Conservation (phyloP, 2,329 filamentous ascomycete genomes). For the Pezicula carpinea region DNA sequence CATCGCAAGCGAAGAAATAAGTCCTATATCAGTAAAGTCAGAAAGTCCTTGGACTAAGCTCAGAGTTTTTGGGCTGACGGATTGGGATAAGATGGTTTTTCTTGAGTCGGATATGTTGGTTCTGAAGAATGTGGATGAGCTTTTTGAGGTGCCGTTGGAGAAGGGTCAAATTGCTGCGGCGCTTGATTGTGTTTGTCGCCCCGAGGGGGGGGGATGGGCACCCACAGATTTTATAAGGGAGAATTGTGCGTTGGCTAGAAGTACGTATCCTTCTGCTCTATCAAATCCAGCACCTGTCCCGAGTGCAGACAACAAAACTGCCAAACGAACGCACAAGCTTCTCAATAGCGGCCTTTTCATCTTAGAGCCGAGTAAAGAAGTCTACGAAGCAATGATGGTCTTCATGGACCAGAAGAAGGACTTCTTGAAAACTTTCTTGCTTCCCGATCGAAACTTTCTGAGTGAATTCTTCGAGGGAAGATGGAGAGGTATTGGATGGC, state of each 20-base stretch:
- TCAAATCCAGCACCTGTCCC: slow-evolving; percentile 30
- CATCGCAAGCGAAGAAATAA: slow-evolving; percentile 41
- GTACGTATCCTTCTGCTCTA: slow-evolving; percentile 33
- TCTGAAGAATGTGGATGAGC: slow-evolving; percentile 77
- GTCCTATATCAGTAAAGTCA: slow-evolving; percentile 74
- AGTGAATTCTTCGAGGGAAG: slow-evolving; percentile 46
- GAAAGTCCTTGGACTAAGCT: slow-evolving; percentile 87
- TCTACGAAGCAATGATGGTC: slow-evolving; percentile 35
- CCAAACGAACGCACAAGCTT: slow-evolving; percentile 35
- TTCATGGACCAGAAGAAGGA: slow-evolving; percentile 34
- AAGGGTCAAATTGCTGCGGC: slow-evolving; percentile 70
- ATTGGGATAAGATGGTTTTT: slow-evolving; percentile 73
- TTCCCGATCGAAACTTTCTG: slow-evolving; percentile 54
- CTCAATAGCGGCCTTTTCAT: slow-evolving; percentile 49
- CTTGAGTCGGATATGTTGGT: slow-evolving; percentile 85
- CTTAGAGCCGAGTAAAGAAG: slow-evolving; percentile 36
- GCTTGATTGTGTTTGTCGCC: slow-evolving; percentile 82
- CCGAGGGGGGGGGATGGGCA: slow-evolving; percentile 69
- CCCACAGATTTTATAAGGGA: slow-evolving; percentile 58
- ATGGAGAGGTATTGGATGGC: slow-evolving; percentile 51
- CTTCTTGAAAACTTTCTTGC: slow-evolving; percentile 39
- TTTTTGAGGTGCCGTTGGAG: slow-evolving; percentile 69
- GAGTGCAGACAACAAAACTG: slow-evolving; percentile 11
- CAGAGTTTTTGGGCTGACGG: slow-evolving; percentile 65
- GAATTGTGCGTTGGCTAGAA: slow-evolving; percentile 51